phyloP scores from a whole-genome alignment of 2,329 filamentous ascomycete genomes.

The Penicillium sp. region DNA sequence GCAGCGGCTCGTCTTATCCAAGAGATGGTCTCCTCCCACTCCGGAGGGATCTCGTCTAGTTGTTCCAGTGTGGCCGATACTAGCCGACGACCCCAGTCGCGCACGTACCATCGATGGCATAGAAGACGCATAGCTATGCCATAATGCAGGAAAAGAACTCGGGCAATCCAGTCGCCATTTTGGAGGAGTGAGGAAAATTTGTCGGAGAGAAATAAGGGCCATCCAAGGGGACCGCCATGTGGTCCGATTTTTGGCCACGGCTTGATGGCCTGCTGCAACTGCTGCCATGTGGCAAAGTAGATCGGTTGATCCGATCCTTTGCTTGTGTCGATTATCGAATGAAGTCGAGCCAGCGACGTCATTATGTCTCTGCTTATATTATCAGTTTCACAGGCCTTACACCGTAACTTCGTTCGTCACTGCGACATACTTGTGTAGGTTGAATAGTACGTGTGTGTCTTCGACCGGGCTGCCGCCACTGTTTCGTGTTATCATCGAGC shows the following conservation, averaged over 20 bases:
- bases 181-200: constrained; percentile 25
- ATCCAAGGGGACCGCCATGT: constrained; percentile 31
- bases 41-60: constrained; percentile 24
- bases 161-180: constrained; percentile 31
- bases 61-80: constrained; percentile 28
- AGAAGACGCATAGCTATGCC: constrained; percentile 32
- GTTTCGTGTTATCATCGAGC: background rate
- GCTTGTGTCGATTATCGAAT: constrained; percentile 15
- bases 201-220: constrained; percentile 30
- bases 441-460: constrained; percentile 10
- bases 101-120: constrained; percentile 34
- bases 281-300: constrained; percentile 27
- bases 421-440: constrained; percentile 18
- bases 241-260: constrained; percentile 29
- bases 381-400: background rate
- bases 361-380: constrained; percentile 21
- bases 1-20: constrained; percentile 29
- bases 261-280: constrained; percentile 25
- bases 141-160: constrained; percentile 32
- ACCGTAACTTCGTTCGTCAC: background rate
- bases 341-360: constrained; percentile 22
- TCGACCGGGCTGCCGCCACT: constrained; percentile 3
- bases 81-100: constrained; percentile 31
- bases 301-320: constrained; percentile 13
- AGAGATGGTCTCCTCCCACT: constrained; percentile 27